Base-by-base conservation (phyloP, 768 basidiomycete species). In the Termitomyces sp. region DNA sequence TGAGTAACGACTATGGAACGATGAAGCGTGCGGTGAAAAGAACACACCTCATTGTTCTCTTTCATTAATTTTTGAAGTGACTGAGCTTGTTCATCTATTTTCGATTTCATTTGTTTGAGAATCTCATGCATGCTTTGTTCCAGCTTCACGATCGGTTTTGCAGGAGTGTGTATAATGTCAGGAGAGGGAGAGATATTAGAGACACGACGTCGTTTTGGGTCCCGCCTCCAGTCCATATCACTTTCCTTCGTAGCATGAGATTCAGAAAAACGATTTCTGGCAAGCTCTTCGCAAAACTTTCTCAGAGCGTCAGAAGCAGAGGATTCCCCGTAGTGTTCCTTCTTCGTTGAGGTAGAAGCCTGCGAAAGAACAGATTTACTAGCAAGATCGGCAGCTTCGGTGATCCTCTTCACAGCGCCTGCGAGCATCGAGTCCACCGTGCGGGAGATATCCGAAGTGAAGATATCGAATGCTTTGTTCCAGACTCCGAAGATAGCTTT, bases 81-180 rank as follows among this genome's bases (percentile, higher is more conserved):
- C 46, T 70, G 65, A 7, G 75, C 73, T 65, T 83, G 82, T 64
- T 76, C 69, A 49, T 82, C 76, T 61, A 83, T 77, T 64, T 80
- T 75, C 59, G 66, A 61, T 65, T 77, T 80, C 77, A 83, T 75
- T 57, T 75, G 71, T 52, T 67, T 71, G 31, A 83, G 71, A 59
- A 76, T 69, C 25, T 71, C 55, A 23, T 61, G 59, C 37, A 65
- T 57, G 31, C 46, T 59, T 27, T 45, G 56, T 27, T 62, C 61
- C 68, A 40, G 3, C 50, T 57, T 57, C 29, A 50, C 63, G 50
- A 17, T 43, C 34, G 60, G 47, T 57, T 44, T 42, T 42, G 19
- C 50, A 46, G 59, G 32, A 47, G 40, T 49, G 62, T 69, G 50
- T 35, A 23, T 23, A n/a, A 21, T 21, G 42, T 58, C 56, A n/a